Conservation (phyloP, 2,329 filamentous ascomycete species). For the Aspergillus intermedius region DNA sequence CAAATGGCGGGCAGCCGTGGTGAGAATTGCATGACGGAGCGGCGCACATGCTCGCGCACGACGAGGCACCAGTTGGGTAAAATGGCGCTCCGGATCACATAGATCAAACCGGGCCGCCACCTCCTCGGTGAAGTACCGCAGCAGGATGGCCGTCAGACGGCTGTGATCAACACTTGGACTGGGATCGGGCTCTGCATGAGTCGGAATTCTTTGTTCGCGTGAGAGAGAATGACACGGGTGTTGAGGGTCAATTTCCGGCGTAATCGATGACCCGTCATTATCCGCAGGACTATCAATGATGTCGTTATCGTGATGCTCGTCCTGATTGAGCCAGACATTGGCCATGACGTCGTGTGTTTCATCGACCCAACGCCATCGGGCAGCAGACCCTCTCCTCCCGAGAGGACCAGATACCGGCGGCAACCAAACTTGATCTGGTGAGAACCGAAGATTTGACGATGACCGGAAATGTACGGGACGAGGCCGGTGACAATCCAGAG, state of each 20-base stretch:
- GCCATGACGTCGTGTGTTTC: slow-evolving; percentile 15
- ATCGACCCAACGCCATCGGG: slow-evolving; percentile 3
- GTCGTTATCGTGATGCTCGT: background rate
- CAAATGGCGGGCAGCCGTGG: slow-evolving; percentile 34
- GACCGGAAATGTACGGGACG: background rate
- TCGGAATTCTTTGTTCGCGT: no score
- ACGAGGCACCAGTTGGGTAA: slow-evolving; percentile 36
- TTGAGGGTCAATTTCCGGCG: background rate
- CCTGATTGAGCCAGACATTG: slow-evolving; percentile 15
- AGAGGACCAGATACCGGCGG: no score
- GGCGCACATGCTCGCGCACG: slow-evolving; percentile 36
- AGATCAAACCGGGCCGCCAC: slow-evolving; percentile 30
- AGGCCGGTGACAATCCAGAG: background rate
- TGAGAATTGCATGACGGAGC: slow-evolving; percentile 34
- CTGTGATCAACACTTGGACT: background rate
- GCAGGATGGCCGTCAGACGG: slow-evolving; percentile 4
- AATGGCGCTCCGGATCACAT: slow-evolving; percentile 38
- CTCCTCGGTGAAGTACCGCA: slow-evolving; percentile 4
- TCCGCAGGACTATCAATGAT: no score
- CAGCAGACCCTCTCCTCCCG: background rate
- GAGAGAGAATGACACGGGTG: no score
- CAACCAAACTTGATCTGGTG: no score
- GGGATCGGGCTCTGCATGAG: background rate
- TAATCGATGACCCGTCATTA: no score
- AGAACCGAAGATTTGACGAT: background rate